These are phyloP conservation scores for Kuraishia piskuri DNA, from an alignment of 805 yeast species.

Conservation along the genomic window DNA sequence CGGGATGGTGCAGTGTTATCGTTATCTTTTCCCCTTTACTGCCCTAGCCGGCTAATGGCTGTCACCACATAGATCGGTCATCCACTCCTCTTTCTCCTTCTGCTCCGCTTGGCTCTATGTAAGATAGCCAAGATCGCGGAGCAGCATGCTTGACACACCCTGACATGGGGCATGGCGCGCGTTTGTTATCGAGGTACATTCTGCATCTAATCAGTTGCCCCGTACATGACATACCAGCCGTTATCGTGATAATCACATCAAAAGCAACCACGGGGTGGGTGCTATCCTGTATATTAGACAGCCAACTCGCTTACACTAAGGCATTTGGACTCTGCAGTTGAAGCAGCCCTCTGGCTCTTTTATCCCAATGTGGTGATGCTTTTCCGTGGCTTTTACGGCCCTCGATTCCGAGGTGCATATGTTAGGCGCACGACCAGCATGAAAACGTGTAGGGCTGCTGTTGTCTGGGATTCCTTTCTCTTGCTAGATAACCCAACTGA, in stretches of 20 bases:
- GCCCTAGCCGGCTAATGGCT: background rate
- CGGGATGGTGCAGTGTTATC: background rate
- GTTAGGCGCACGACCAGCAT: background rate
- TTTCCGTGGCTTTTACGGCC: background rate
- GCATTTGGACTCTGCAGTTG: background rate
- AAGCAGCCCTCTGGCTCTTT: background rate
- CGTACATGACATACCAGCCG: background rate
- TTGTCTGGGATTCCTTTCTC: background rate
- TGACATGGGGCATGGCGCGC: background rate
- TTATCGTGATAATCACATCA: background rate
- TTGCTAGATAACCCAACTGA: background rate
- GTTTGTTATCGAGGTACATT: background rate
- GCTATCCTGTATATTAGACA: background rate
- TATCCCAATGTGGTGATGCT: background rate
- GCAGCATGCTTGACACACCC: background rate
- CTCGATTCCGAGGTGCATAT: background rate
- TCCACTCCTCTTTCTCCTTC: no score
- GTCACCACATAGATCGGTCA: no score
- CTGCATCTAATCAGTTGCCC: background rate
- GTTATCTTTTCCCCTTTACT: background rate
- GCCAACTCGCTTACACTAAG: background rate
- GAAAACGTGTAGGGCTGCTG: no score
- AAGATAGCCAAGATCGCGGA: background rate
- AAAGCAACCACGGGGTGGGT: background rate
- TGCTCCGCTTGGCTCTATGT: no score